phyloP scores from a whole-genome alignment of 78 protist genomes.

The Tieghemostelium lacteum region DNA sequence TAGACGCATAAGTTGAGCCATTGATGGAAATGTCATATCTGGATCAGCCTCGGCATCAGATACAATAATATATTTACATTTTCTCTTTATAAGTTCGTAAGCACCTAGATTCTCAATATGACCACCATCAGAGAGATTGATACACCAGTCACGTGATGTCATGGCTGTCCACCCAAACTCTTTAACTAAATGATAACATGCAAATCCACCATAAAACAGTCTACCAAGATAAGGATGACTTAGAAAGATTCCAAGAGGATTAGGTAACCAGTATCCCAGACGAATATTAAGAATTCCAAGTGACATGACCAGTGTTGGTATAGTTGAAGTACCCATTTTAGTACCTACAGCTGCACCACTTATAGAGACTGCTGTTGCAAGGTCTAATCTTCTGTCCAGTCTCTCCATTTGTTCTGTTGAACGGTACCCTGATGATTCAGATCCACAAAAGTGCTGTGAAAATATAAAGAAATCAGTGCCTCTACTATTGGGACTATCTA shows the following conservation, averaged over 20 bases:
- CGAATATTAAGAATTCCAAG: slow-evolving; percentile 60
- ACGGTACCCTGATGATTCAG: slow-evolving; percentile 58
- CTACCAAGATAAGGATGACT: slow-evolving; percentile 66
- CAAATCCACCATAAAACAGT: slow-evolving; percentile 75
- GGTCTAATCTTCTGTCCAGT: slow-evolving; percentile 55
- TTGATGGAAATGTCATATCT: slow-evolving; percentile 69
- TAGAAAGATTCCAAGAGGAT: slow-evolving; percentile 66
- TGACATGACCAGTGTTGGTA: slow-evolving; percentile 70
- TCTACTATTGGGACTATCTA: slow-evolving; percentile 31
- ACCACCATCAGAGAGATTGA: slow-evolving; percentile 65
- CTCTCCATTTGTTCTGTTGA: slow-evolving; percentile 73
- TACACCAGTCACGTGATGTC: slow-evolving; percentile 74
- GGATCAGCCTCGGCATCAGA: slow-evolving; percentile 72
- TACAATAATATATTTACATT: slow-evolving; percentile 70
- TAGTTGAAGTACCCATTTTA: slow-evolving; percentile 77
- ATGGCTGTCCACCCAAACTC: slow-evolving; percentile 80
- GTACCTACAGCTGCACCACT: slow-evolving; percentile 79
- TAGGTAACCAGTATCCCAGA: slow-evolving; percentile 74
- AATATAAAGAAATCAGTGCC: slow-evolving; percentile 72
- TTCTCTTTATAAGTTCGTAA: slow-evolving; percentile 57
- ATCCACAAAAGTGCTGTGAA: slow-evolving; percentile 59
- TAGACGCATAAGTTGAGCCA: slow-evolving; percentile 72
- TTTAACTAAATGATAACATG: slow-evolving; percentile 74
- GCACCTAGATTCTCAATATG: slow-evolving; percentile 74
- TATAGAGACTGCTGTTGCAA: slow-evolving; percentile 71